A percentile compares a stretch with the other conserved stretches of the same genome.
Conservation (phyloP, 495 filamentous ascomycete species). For the Clohesyomyces aquaticus region DNA sequence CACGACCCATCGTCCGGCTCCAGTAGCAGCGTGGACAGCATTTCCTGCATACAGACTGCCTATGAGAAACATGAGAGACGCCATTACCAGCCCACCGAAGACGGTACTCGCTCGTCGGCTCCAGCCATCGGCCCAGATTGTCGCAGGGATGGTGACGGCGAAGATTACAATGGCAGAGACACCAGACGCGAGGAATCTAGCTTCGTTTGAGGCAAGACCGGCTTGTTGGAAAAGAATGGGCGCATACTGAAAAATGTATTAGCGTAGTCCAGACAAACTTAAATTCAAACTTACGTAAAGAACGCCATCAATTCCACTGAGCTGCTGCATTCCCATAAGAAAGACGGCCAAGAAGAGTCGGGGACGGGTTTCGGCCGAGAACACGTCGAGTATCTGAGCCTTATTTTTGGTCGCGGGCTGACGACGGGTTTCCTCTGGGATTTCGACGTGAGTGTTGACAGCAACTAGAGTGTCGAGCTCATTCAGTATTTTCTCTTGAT, state of each 20-base stretch:
- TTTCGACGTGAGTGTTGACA: neutral
- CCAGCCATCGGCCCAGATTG: slow-evolving; percentile 66
- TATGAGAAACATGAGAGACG: slow-evolving; percentile 54
- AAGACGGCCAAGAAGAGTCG: neutral
- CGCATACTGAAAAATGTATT: slow-evolving; percentile 8
- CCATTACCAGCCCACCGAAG: slow-evolving; percentile 58
- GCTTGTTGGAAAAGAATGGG: slow-evolving; percentile 14
- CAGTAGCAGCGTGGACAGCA: slow-evolving; percentile 8
- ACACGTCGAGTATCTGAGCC: slow-evolving; percentile 2
- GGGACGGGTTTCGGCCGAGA: neutral
- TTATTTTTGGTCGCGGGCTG: neutral
- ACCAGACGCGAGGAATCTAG: slow-evolving; percentile 28
- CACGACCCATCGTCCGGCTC: slow-evolving; percentile 30
- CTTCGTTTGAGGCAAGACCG: slow-evolving; percentile 4
- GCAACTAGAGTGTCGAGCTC: slow-evolving; percentile 52
- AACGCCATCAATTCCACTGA: slow-evolving; percentile 29
- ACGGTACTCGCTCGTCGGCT: slow-evolving; percentile 63
- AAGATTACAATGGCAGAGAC: slow-evolving; percentile 24
- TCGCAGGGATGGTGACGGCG: slow-evolving; percentile 41
- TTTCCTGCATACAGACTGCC: slow-evolving; percentile 45
- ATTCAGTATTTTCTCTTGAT: slow-evolving; percentile 29
- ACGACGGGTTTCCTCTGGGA: neutral
- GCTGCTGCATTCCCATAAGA: slow-evolving; percentile 16
- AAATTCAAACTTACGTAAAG: slow-evolving; percentile 21
- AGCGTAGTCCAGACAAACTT: neutral